Evolutionary conservation across 805 yeast genomes (phyloP), one percentile per base, ranked within the genome.

Genomic region (Candida cerambycidarum): DNA sequence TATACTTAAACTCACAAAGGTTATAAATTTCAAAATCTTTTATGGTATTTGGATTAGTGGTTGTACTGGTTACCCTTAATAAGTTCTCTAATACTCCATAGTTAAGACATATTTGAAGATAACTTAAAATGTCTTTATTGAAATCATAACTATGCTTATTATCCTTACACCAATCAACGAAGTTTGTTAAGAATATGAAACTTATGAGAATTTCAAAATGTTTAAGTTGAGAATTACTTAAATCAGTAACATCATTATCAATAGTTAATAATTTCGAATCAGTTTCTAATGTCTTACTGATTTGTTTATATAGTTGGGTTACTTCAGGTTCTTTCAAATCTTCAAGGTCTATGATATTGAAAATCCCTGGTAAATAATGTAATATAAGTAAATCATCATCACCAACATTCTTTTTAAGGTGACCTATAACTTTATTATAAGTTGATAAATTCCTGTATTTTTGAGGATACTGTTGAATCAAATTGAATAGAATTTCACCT

Each of bases 41-140:
- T 14, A 54, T 57, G 3, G 74, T 64, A 6, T 62, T 45, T 0
- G 62, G 56, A 2, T 73, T 62, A 0, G 64, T 42, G 2, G 85
- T 74, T 41, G 82, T 89, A 1, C 89, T 82, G 2, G 83, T 60
- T 32, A 78, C 65, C 15, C 79, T 73, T 52, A 86, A 63, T 16
- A 86, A 59, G 53, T 80, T 84, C 56, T 86, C 93, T 50, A 85
- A 63, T 0, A 87, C 87, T 30, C 92, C 93, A 23, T 75, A 65
- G 38, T 78, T 78, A 7, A 84, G 79, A 13, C 79, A 73, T 38
- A 64, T 59, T 28, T 76, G 76, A 66, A 84, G 74, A 44, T 87
- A 86, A 23, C 69, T 69, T 46, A 82, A 76, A 19, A 84, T 78
- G 32, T 73, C 75, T 18, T 63, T 63, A 31, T 74, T 74, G 51